Percentiles rank a stretch among this genome's conserved stretches.
phyloP scores from a whole-genome alignment of 192 early-diverging fungal species.

The Entomortierella parvispora region DNA sequence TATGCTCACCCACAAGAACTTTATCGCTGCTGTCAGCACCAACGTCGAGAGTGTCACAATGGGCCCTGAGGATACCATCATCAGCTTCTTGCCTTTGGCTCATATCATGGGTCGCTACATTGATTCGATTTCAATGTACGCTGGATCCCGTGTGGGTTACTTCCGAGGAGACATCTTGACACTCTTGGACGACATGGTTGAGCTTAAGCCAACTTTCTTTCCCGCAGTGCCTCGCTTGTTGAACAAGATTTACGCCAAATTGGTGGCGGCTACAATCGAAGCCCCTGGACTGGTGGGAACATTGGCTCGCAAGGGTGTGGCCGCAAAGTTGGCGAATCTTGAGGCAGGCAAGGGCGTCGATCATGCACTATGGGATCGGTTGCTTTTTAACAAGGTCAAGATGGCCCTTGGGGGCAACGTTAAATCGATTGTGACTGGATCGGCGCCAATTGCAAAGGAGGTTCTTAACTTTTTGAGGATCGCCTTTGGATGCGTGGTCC shows the following conservation, averaged over 20 bases:
- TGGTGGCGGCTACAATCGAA: constrained; percentile 56
- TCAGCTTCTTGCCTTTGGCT: constrained; percentile 88
- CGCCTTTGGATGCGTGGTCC: constrained; percentile 67
- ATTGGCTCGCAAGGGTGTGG: constrained; percentile 64
- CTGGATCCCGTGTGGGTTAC: constrained; percentile 37
- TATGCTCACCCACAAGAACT: constrained; percentile 88
- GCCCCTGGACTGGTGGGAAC: constrained; percentile 61
- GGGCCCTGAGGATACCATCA: constrained; percentile 3
- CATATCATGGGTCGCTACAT: constrained; percentile 45
- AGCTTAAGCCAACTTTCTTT: constrained; percentile 83
- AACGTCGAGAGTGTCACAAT: background rate
- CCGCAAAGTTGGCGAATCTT: constrained; percentile 66
- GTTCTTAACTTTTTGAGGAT: constrained; percentile 73
- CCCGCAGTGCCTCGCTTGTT: constrained; percentile 86
- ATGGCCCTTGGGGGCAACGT: constrained; percentile 79
- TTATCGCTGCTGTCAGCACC: constrained; percentile 59
- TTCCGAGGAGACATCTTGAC: constrained; percentile 64
- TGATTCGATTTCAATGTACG: constrained; percentile 3
- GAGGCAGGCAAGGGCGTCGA: constrained; percentile 62
- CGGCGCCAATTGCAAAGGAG: constrained; percentile 71
- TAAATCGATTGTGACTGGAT: constrained; percentile 66
- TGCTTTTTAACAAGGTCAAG: constrained; percentile 87
- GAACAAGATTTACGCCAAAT: constrained; percentile 82
- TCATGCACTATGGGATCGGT: constrained; percentile 83
- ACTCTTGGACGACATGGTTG: constrained; percentile 84